Conservation (phyloP, 2,329 filamentous ascomycete species). For the Talaromyces albobiverticillius region DNA sequence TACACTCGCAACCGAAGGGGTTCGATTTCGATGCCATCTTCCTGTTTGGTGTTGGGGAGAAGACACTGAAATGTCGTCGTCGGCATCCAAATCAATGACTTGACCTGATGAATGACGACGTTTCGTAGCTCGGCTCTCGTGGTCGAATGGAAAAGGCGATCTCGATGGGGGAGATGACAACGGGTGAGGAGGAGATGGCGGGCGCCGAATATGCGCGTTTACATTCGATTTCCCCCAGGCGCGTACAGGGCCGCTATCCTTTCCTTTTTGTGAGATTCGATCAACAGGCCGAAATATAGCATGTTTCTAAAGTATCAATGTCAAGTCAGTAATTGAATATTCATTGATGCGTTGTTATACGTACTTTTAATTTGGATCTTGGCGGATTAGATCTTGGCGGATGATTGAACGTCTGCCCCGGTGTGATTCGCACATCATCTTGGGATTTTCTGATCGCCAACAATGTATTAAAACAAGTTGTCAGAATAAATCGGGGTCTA, state of each 20-base stretch:
- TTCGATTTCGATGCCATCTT: constrained; percentile 11
- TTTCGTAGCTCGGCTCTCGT: constrained; percentile 24
- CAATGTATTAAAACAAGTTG: neutral
- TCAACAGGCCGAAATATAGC: neutral
- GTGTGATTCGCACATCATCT: constrained; percentile 25
- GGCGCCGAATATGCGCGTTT: neutral
- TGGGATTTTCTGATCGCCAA: constrained; percentile 17
- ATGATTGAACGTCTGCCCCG: constrained; percentile 24
- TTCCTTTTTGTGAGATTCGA: constrained; percentile 10
- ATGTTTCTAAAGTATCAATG: constrained; percentile 10
- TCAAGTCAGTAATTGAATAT: neutral
- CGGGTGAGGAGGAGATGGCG: constrained; percentile 6
- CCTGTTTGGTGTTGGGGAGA: neutral
- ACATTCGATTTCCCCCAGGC: constrained; percentile 21
- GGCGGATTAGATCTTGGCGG: no score
- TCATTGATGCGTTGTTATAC: neutral
- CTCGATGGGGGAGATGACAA: no score
- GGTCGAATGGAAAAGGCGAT: constrained; percentile 17
- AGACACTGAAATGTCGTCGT: constrained; percentile 17
- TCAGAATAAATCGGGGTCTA: neutral
- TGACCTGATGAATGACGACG: constrained; percentile 22
- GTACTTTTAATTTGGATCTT: constrained; percentile 16
- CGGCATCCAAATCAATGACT: constrained; percentile 19
- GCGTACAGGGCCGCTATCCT: constrained; percentile 33
- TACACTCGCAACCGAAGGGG: constrained; percentile 22